A percentile compares a stretch with the other conserved stretches of the same genome.
These are phyloP conservation scores for Sporothrix protearum DNA, from an alignment of 2,329 filamentous ascomycete genomes.

Conservation along the genomic window DNA sequence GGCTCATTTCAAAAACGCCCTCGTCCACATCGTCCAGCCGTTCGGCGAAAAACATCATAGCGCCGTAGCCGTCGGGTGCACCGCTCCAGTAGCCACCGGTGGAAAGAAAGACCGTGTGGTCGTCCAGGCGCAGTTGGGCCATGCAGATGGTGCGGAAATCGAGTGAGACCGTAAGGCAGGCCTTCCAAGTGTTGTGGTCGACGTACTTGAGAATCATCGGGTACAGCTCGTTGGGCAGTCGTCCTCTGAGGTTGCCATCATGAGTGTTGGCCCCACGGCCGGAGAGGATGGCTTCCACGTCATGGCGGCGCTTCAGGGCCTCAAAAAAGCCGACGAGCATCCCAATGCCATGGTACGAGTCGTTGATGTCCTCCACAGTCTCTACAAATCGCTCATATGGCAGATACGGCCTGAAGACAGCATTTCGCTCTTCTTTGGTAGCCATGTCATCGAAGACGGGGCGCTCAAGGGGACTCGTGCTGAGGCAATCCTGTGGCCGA, in stretches of 20 bases:
- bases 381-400: no score
- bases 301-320: background rate
- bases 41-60: background rate
- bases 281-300: background rate
- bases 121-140: background rate
- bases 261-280: background rate
- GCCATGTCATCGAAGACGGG: background rate
- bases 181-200: constrained; percentile 21
- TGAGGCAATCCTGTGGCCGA: background rate
- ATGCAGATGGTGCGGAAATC: background rate
- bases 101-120: background rate
- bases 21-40: background rate
- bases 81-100: background rate
- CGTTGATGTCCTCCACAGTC: no score
- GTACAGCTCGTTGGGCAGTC: constrained; percentile 16
- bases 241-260: background rate
- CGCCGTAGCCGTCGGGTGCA: no score
- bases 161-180: constrained; percentile 14
- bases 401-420: no score
- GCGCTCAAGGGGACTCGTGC: constrained; percentile 13
- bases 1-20: no score
- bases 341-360: no score
- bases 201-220: background rate
- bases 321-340: no score
- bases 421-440: background rate